A percentile compares a stretch with the other conserved stretches of the same genome.
phyloP scores from a whole-genome alignment of 441 rosid species.

The Syzygium syzygioides region DNA sequence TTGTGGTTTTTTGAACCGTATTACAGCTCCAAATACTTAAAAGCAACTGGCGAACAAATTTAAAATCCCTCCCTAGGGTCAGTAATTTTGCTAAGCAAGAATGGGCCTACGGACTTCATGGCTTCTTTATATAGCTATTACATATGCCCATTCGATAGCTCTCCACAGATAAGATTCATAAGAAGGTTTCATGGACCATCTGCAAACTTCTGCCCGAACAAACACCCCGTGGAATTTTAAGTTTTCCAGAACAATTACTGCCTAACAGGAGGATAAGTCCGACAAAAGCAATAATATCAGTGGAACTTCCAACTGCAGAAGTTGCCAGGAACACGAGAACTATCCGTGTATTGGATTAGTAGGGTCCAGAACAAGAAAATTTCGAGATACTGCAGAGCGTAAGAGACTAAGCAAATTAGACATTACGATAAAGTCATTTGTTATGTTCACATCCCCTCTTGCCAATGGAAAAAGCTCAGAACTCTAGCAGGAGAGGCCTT shows the following conservation, averaged over 20 bases:
- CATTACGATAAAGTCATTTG: background rate
- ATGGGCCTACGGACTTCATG: background rate
- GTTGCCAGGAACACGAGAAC: background rate
- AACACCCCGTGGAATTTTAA: background rate
- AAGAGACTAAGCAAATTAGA: background rate
- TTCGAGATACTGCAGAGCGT: background rate
- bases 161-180: background rate
- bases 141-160: background rate
- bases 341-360: background rate
- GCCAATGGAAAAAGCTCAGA: background rate
- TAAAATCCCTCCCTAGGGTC: background rate
- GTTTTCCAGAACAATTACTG: background rate
- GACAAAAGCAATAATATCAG: background rate
- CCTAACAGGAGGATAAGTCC: background rate
- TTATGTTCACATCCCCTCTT: background rate
- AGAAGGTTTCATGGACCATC: background rate
- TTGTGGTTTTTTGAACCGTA: background rate
- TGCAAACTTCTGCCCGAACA: background rate
- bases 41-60: background rate
- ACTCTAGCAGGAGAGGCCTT: constrained; percentile 1
- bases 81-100: background rate
- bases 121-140: background rate
- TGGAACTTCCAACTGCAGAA: background rate
- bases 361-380: background rate
- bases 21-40: background rate